Evolutionary conservation across 2,329 filamentous ascomycete species (phyloP).

Genomic region (Pseudogymnoascus sp.): DNA sequence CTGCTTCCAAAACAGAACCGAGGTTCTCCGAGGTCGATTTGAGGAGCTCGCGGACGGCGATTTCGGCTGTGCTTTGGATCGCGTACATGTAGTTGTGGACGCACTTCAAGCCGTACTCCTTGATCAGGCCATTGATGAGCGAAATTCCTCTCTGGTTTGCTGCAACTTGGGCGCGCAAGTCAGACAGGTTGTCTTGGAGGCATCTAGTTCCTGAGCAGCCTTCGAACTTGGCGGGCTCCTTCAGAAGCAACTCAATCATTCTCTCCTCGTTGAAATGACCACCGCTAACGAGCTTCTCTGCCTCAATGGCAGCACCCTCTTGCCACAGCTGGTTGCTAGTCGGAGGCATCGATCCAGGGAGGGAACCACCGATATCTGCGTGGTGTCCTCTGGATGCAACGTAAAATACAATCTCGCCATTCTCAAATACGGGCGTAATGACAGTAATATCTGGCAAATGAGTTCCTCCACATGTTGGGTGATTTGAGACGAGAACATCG

Average conservation of each 20-base stretch:
- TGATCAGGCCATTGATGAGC: conserved; percentile 66
- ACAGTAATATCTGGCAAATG: conserved; percentile 80
- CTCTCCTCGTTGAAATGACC: conserved; percentile 73
- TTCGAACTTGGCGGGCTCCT: conserved; percentile 66
- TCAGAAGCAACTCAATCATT: conserved; percentile 64
- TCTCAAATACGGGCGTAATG: conserved; percentile 69
- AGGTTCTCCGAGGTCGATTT: conserved; percentile 66
- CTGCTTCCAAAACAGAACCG: conserved; percentile 63
- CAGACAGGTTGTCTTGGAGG: conserved; percentile 76
- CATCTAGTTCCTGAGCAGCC: conserved; percentile 75
- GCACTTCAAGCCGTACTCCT: conserved; percentile 69
- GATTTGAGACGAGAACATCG: conserved; percentile 76
- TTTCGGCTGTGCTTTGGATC: conserved; percentile 75
- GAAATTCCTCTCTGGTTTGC: conserved; percentile 82
- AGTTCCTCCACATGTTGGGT: conserved; percentile 74
- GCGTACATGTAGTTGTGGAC: conserved; percentile 80
- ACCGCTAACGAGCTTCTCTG: conserved; percentile 66
- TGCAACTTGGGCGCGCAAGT: conserved; percentile 79
- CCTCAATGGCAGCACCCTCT: conserved; percentile 59
- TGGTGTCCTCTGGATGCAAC: conserved; percentile 76
- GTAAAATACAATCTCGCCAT: conserved; percentile 71
- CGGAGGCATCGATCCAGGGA: conserved; percentile 78
- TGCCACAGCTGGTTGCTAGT: conserved; percentile 60
- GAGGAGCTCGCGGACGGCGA: conserved; percentile 66
- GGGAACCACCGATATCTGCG: conserved; percentile 77